Evolutionary conservation across 495 filamentous ascomycete genomes (phyloP).

Genomic region (Penicillium waksmanii): DNA sequence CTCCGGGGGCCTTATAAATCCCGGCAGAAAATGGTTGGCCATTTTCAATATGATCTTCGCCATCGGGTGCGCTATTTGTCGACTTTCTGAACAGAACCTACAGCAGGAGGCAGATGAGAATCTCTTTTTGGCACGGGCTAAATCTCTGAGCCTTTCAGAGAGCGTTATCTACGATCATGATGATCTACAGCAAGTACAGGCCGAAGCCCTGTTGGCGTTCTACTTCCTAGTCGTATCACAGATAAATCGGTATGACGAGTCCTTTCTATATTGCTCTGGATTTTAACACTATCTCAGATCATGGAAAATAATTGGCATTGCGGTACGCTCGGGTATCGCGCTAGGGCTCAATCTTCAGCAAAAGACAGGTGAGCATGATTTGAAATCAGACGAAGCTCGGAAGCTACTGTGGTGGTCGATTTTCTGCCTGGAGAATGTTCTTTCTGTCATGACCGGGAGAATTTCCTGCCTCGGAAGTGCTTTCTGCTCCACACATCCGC

Average conservation of each 20-base stretch:
- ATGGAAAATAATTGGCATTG: slow-evolving; percentile 9
- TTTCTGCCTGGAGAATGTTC: slow-evolving; percentile 57
- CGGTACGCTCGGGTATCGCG: not conserved
- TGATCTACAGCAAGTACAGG: slow-evolving; percentile 57
- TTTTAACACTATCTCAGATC: not conserved
- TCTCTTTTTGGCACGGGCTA: slow-evolving; percentile 55
- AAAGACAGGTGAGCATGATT: not conserved
- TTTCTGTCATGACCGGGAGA: slow-evolving; percentile 66
- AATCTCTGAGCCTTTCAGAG: slow-evolving; percentile 47
- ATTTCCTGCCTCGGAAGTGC: slow-evolving; percentile 55
- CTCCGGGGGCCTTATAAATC: not conserved
- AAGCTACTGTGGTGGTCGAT: slow-evolving; percentile 67
- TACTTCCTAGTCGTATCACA: slow-evolving; percentile 60
- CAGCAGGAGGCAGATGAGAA: slow-evolving; percentile 49
- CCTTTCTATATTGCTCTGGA: not conserved
- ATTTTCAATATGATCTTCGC: slow-evolving; percentile 66
- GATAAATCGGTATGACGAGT: slow-evolving; percentile 54
- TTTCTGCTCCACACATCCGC: slow-evolving; percentile 52
- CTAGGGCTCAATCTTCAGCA: not conserved
- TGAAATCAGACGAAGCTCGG: slow-evolving; percentile 44
- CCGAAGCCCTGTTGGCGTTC: slow-evolving; percentile 53
- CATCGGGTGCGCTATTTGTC: slow-evolving; percentile 37
- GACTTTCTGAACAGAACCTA: not conserved
- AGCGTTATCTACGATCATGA: slow-evolving; percentile 48
- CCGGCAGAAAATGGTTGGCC: slow-evolving; percentile 51